Percentiles rank a stretch among this genome's conserved stretches.
Conservation (phyloP, 345 rosid genomes). For the Gossypium sturtianum region DNA sequence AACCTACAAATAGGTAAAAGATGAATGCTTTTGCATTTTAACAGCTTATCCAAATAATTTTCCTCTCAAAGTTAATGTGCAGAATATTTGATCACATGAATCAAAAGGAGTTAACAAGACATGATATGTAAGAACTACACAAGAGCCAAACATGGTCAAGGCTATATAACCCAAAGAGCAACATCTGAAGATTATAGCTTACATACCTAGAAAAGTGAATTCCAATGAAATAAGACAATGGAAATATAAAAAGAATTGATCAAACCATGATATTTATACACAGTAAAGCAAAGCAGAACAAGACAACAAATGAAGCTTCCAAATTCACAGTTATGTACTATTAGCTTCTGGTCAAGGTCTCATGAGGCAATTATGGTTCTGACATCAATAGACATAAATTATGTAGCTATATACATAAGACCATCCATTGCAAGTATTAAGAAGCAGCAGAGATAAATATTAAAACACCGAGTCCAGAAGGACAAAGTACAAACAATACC, state of each 20-base stretch:
- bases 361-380: background rate
- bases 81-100: background rate
- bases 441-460: background rate
- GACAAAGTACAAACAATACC: background rate
- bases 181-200: background rate
- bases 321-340: background rate
- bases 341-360: background rate
- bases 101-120: background rate
- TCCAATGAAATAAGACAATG: background rate
- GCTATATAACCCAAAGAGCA: background rate
- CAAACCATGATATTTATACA: background rate
- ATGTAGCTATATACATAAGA: background rate
- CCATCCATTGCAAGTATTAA: background rate
- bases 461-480: background rate
- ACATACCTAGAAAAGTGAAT: background rate
- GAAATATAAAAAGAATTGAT: background rate
- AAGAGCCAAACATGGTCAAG: background rate
- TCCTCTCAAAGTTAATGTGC: background rate
- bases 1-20: constrained; percentile 50
- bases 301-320: background rate
- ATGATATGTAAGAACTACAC: background rate
- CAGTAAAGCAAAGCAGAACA: background rate
- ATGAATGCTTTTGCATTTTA: background rate
- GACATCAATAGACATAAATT: background rate
- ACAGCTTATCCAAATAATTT: background rate